Evolutionary conservation across 2,329 filamentous ascomycete genomes (phyloP).

Genomic region (Coniochaeta sp.): DNA sequence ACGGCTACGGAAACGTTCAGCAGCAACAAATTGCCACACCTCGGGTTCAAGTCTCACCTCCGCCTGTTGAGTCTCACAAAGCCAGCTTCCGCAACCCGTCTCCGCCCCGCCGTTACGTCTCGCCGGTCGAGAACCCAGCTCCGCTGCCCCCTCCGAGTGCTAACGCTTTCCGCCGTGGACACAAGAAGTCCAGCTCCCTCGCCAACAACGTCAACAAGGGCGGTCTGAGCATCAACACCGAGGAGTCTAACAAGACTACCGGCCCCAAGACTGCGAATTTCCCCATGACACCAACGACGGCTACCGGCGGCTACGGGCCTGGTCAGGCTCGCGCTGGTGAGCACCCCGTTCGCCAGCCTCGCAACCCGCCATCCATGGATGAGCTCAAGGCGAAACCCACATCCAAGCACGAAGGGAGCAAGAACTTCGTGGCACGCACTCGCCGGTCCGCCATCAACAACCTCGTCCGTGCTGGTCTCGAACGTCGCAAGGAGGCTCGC

Average conservation of each 20-base stretch:
- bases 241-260: conserved; percentile 47
- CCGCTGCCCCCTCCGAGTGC: conserved; percentile 83
- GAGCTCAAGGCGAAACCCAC: conserved; percentile 87
- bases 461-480: conserved; percentile 81
- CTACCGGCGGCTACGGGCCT: conserved; percentile 68
- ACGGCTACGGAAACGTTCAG: conserved; percentile 35
- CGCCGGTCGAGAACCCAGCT: conserved; percentile 49
- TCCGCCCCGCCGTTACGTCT: conserved; percentile 59
- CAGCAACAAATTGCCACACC: conserved; percentile 54
- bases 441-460: conserved; percentile 88
- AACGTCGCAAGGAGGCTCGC: conserved; percentile 71
- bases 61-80: conserved; percentile 53
- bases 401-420: conserved; percentile 87
- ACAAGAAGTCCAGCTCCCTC: conserved; percentile 83
- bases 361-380: conserved; percentile 84
- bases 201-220: conserved; percentile 49
- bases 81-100: conserved; percentile 54
- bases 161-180: conserved; percentile 86
- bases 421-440: conserved; percentile 93
- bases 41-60: conserved; percentile 75
- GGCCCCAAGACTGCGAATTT: conserved; percentile 75
- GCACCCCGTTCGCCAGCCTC: conserved; percentile 87
- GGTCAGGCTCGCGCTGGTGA: conserved; percentile 90
- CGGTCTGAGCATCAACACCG: conserved; percentile 32
- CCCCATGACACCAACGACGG: conserved; percentile 72